Evolutionary conservation across 768 basidiomycete genomes (phyloP).

Genomic region (Tricholoma furcatifolium): DNA sequence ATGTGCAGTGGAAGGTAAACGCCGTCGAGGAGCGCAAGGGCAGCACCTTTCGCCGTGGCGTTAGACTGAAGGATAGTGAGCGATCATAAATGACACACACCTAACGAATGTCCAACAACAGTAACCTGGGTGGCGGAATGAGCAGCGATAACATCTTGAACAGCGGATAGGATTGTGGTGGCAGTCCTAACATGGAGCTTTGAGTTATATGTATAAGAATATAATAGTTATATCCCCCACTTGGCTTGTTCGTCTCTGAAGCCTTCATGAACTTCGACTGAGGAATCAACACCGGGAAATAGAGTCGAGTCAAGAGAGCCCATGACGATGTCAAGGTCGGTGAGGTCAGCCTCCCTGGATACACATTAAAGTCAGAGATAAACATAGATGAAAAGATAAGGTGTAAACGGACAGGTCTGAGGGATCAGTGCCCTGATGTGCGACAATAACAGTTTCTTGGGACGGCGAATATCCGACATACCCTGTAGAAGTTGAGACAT

Average conservation of each 20-base stretch:
- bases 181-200: slow-evolving; percentile 33
- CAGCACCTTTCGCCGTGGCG: slow-evolving; percentile 36
- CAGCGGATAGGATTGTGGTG: slow-evolving; percentile 37
- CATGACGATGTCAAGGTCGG: slow-evolving; percentile 36
- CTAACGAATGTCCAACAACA: slow-evolving; percentile 47
- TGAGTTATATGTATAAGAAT: not conserved
- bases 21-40: slow-evolving; percentile 53
- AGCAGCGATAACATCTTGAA: slow-evolving; percentile 32
- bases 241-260: slow-evolving; percentile 41
- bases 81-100: slow-evolving; percentile 13
- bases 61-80: not conserved
- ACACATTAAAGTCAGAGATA: not conserved
- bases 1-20: slow-evolving; percentile 55
- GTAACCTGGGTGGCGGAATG: slow-evolving; percentile 37
- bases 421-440: slow-evolving; percentile 42
- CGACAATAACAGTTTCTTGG: slow-evolving; percentile 36
- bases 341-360: slow-evolving; percentile 34
- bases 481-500: slow-evolving; percentile 8
- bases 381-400: not conserved
- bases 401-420: slow-evolving; percentile 29
- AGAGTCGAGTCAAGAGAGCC: slow-evolving; percentile 32
- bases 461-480: slow-evolving; percentile 29
- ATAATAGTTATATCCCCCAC: slow-evolving; percentile 20
- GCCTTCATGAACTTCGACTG: slow-evolving; percentile 43
- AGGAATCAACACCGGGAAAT: slow-evolving; percentile 46